Base-by-base conservation (phyloP, 1,284 basidiomycete species). In the Bjerkandera adusta region DNA sequence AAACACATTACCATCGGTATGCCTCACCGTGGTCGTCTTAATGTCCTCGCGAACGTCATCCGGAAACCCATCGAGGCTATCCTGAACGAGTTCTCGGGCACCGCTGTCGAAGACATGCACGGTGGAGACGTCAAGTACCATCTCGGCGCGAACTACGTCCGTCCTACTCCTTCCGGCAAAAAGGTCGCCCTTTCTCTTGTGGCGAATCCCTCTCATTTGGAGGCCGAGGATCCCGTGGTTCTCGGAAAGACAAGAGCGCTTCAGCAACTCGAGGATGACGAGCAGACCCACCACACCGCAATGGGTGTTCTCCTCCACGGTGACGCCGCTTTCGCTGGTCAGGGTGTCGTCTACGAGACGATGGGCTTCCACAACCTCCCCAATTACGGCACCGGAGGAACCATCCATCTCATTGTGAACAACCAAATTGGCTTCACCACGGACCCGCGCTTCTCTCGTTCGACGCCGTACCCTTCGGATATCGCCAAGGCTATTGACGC, bases 371-470 rank as follows among this genome's bases (percentile, higher is more conserved):
- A 95, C 74, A 92, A 90, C 66, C 78, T 99, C 38, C 92, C 92
- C 37, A 85, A 82, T 71, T 99, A 97, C 69, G 94, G 95, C 41
- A 97, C 95, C 15, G 97, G 97, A 52, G 97, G 97, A 53, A 99
- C 97, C 37, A 92, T 99, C 59, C 97, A 99, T 68, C 76, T 99
- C 55, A 95, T 99, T 61, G 94, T 99, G 61, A 99, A 99, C 79
- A 99, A 99, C 75, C 97, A 99, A 70, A 97, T 99, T 54, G 97
- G 97, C 56, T 99, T 99, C 77, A 99, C 97, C 51, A 99, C 97
- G 47, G 96, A 98, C 67, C 97, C 97, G 40, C 87, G 95, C 53
- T 98, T 98, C 73, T 75, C 95, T 43, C 95, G 96, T 52, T 99
- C 96, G 12, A 99, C 97, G 2, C 92, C 97, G 33, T 99, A 99